Evolutionary conservation across 2,329 filamentous ascomycete species (phyloP).

Genomic region (Fusarium anguioides): DNA sequence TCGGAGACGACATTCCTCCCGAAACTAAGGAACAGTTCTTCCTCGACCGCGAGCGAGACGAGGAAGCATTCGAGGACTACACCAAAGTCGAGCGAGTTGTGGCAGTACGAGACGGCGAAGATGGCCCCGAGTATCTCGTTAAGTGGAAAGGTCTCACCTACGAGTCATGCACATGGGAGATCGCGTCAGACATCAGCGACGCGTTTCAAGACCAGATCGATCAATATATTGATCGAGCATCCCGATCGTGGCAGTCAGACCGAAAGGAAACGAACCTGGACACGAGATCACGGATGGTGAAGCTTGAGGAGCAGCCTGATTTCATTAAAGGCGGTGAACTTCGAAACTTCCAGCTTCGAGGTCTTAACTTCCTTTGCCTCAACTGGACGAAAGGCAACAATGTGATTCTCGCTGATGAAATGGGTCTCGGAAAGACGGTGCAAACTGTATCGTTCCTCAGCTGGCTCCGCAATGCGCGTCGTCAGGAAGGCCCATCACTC

Average conservation of each 20-base stretch:
- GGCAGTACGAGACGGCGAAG: constrained; percentile 81
- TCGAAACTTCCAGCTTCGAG: constrained; percentile 91
- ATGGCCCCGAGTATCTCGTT: constrained; percentile 87
- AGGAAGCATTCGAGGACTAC: constrained; percentile 89
- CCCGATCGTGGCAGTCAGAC: constrained; percentile 84
- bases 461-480: constrained; percentile 90
- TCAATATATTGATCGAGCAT: constrained; percentile 85
- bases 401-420: constrained; percentile 97
- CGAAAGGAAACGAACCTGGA: constrained; percentile 78
- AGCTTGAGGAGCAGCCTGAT: constrained; percentile 81
- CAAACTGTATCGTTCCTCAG: constrained; percentile 97
- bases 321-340: constrained; percentile 89
- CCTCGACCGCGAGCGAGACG: constrained; percentile 91
- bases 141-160: constrained; percentile 98
- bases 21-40: constrained; percentile 95
- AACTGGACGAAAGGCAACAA: constrained; percentile 97
- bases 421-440: constrained; percentile 98
- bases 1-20: constrained; percentile 79
- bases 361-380: constrained; percentile 93
- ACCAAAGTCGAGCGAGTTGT: constrained; percentile 95
- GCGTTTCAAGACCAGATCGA: constrained; percentile 92
- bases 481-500: constrained; percentile 93
- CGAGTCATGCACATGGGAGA: constrained; percentile 95
- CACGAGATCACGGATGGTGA: constrained; percentile 79
- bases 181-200: constrained; percentile 76